phyloP scores from a whole-genome alignment of 2,329 filamentous ascomycete genomes.

The Arachnopeziza araneosa region DNA sequence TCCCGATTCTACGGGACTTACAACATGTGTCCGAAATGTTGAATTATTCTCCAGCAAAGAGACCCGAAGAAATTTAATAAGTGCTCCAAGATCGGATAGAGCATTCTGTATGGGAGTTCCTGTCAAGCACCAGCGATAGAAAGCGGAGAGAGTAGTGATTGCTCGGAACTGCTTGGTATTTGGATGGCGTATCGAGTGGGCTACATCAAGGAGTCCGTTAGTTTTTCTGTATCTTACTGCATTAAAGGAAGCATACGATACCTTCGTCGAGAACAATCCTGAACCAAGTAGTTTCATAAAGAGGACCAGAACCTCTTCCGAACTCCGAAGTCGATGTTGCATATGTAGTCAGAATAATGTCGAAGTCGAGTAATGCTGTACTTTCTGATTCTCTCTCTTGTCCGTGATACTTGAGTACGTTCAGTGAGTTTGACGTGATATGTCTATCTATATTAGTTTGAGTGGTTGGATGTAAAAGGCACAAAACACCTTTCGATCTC shows the following conservation, averaged over 20 bases:
- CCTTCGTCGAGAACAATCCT: conserved; percentile 2
- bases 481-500: too few species aligned
- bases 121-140: conserved; percentile 32
- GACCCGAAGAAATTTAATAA: conserved; percentile 18
- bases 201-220: neutral
- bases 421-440: too few species aligned
- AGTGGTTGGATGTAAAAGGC: too few species aligned
- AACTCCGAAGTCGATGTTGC: neutral
- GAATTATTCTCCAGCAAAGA: neutral
- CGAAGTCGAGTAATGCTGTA: neutral
- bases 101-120: conserved; percentile 28
- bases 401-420: conserved; percentile 1
- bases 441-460: too few species aligned
- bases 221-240: too few species aligned
- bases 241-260: neutral
- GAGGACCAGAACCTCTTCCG: neutral
- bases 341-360: conserved; percentile 1
- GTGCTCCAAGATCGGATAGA: conserved; percentile 25
- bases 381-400: neutral
- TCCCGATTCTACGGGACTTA: neutral
- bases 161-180: neutral
- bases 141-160: conserved; percentile 32
- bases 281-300: neutral
- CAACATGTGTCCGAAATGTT: neutral
- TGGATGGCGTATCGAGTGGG: neutral